Base-by-base conservation (phyloP, 371 early-diverging fungal species). In the Syncephalis fuscata region DNA sequence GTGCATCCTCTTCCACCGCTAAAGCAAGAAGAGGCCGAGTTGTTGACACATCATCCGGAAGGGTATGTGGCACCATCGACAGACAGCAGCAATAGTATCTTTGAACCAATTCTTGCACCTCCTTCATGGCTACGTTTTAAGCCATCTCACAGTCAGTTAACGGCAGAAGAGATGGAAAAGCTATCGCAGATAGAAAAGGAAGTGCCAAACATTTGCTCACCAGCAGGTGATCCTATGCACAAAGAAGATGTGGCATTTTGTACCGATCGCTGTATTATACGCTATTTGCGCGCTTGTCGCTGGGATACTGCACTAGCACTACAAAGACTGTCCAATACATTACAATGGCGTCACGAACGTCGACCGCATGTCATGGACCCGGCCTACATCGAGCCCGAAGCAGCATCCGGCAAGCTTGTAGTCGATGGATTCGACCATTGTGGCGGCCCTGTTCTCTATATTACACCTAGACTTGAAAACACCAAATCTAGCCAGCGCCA, bases 221-320 rank as follows among this genome's bases (percentile, higher is more conserved):
- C 32, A 7, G 11, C 11, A 11, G 32, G 32, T 32, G 32, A 32
- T 21, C 42, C 47, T 2, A 10, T 53, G 36, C 22, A 46, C 8
- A 32, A 36, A 16, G 48, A 44, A n/a, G 53, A 53, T 42, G 24
- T 24, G 42, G 20, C 23, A 2, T 79, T 75, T 61, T 53, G 71
- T 23, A 66, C 73, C 14, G 73, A 78, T 1, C 57, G 54, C 25
- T 75, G 77, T n/a, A 55, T 78, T 17, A 64, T 79, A 26, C 66
- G 86, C 10, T 89, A 85, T 52, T 59, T 90, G 62, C 71, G 81
- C 11, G 85, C 88, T 8, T 68, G 76, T 48, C 82, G 82, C 51
- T 83, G 83, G 82, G 66, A 82, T 50, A 52, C 61, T 19, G 65
- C 61, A 43, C 67, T 71, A 25, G 71, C 88, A 23, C 65, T 68